These are phyloP conservation scores for Ploettnerulaceae sp. DNA, from an alignment of 2,329 filamentous ascomycete species.

Conservation along the genomic window DNA sequence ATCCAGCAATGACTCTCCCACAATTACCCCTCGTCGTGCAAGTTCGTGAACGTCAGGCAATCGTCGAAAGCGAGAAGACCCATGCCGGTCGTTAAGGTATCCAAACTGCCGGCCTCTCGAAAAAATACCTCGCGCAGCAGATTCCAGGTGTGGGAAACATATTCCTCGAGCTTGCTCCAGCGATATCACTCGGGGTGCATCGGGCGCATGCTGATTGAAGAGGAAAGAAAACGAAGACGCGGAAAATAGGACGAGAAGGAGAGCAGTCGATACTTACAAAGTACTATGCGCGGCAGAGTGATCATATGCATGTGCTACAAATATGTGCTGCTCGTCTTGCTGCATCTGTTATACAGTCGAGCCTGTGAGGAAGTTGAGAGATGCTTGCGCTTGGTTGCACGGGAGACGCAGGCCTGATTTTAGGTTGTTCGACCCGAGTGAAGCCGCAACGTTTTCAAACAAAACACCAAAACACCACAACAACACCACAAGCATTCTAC, in stretches of 20 bases:
- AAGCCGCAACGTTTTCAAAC: constrained; percentile 1
- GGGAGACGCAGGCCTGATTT: background rate
- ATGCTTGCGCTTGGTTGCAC: background rate
- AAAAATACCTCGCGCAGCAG: background rate
- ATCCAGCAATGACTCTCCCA: constrained; percentile 12
- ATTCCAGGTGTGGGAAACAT: background rate
- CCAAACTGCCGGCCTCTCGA: constrained; percentile 13
- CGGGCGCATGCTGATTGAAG: background rate
- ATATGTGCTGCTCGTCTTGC: background rate
- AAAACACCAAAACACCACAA: too few species aligned
- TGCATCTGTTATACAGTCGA: constrained; percentile 6
- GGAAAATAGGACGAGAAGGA: background rate
- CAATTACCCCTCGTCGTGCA: constrained; percentile 4
- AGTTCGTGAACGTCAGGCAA: constrained; percentile 14
- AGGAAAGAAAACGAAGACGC: constrained; percentile 1
- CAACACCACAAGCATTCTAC: constrained; percentile 6
- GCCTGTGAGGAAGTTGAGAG: constrained; percentile 4
- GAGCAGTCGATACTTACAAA: too few species aligned
- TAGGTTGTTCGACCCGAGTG: constrained; percentile 6
- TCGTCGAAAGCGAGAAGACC: constrained; percentile 7
- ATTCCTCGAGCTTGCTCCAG: background rate
- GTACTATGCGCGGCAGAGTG: constrained; percentile 1
- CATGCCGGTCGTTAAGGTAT: constrained; percentile 15
- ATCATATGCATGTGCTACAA: background rate
- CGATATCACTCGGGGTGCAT: background rate